Evolutionary conservation across 768 basidiomycete species (phyloP).

Genomic region (Mycena rosella): DNA sequence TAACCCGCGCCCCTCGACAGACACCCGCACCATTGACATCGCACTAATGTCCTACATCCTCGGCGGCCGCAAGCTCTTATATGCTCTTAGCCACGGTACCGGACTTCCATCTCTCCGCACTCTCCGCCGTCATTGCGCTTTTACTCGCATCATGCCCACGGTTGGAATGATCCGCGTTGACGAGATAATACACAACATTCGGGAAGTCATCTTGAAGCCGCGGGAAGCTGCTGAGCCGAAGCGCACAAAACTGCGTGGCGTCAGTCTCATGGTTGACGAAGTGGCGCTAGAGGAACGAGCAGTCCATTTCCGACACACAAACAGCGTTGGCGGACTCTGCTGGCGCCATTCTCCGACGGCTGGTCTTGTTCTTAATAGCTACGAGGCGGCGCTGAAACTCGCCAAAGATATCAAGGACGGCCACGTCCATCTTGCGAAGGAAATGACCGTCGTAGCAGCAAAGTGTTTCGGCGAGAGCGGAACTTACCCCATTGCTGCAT

Average conservation of each 20-base stretch:
- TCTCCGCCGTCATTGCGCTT: constrained; percentile 1
- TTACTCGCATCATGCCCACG: constrained; percentile 29
- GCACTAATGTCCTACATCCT: not conserved
- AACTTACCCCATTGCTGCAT: constrained; percentile 27
- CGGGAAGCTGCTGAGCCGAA: constrained; percentile 1
- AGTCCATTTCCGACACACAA: no score
- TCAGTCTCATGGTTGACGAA: constrained; percentile 31
- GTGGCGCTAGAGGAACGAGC: no score
- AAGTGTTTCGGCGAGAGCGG: constrained; percentile 19
- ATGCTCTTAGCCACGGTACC: no score
- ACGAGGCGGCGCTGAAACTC: constrained; percentile 12
- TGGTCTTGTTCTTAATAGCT: constrained; percentile 1
- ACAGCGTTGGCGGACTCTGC: no score
- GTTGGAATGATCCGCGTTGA: constrained; percentile 17
- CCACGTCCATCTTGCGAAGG: constrained; percentile 27
- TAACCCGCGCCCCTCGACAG: no score
- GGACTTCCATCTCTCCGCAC: constrained; percentile 34
- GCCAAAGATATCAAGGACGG: not conserved
- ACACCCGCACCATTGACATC: constrained; percentile 9
- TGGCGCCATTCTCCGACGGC: constrained; percentile 23
- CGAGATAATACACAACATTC: constrained; percentile 30
- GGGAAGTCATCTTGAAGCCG: constrained; percentile 24
- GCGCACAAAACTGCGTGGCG: not conserved
- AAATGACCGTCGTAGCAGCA: constrained; percentile 28
- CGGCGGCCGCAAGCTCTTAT: constrained; percentile 22